phyloP scores from a whole-genome alignment of 1,284 basidiomycete species.

The Puccinia hordei region DNA sequence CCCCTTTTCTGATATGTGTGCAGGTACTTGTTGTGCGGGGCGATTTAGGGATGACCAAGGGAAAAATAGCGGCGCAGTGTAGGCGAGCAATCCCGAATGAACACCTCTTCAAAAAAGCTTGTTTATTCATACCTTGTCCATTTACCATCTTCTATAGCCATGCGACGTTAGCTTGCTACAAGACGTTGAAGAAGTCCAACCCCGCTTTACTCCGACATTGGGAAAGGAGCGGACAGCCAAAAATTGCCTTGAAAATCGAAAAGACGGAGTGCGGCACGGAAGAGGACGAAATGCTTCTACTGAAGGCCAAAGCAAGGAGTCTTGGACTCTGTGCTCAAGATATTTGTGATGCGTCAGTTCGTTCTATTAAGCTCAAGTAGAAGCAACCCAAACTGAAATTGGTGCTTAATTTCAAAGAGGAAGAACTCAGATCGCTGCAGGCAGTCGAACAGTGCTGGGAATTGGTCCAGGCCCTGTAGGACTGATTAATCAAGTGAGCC shows the following conservation, averaged over 20 bases:
- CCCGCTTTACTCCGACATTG: slow-evolving; percentile 37
- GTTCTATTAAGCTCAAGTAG: not conserved
- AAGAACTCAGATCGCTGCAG: slow-evolving; percentile 50
- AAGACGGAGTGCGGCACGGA: slow-evolving; percentile 30
- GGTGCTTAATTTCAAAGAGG: slow-evolving; percentile 27
- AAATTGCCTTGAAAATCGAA: slow-evolving; percentile 47
- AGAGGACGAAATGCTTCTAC: slow-evolving; percentile 49
- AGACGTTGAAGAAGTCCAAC: slow-evolving; percentile 28
- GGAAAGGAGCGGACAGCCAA: slow-evolving; percentile 46
- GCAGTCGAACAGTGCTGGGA: slow-evolving; percentile 49
- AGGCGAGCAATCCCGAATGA: slow-evolving; percentile 20
- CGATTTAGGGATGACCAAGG: slow-evolving; percentile 50
- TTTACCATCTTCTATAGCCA: slow-evolving; percentile 24
- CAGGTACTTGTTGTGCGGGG: slow-evolving; percentile 48
- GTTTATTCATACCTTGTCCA: not conserved
- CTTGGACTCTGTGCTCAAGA: slow-evolving; percentile 47
- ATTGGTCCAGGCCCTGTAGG: slow-evolving; percentile 48
- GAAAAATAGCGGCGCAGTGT: slow-evolving; percentile 51
- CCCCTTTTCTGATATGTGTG: not conserved
- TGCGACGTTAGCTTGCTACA: slow-evolving; percentile 50
- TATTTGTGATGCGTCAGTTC: slow-evolving; percentile 50
- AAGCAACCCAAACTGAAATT: not conserved
- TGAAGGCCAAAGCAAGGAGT: slow-evolving; percentile 47
- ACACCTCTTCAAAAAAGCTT: not conserved
- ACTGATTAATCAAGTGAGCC: slow-evolving; percentile 42